Percentiles rank a stretch among this genome's conserved stretches.
Evolutionary conservation across 129 eudicot species (phyloP).

Genomic region (Artemisia argyi): DNA sequence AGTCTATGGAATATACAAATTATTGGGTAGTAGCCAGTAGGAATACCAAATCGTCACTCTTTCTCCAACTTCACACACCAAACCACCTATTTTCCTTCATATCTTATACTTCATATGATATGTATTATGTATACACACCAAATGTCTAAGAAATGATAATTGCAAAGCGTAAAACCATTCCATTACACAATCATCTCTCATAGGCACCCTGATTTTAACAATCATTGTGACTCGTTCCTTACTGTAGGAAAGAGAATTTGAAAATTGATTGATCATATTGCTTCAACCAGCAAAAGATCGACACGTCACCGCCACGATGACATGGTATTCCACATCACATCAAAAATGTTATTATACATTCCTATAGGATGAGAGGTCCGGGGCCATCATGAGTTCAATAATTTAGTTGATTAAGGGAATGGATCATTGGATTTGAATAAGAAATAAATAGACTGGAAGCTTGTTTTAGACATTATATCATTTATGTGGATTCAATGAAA

Average conservation of each 20-base stretch:
- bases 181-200: slow-evolving; percentile 8
- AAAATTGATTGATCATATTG: slow-evolving; percentile 25
- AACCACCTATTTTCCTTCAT: slow-evolving; percentile 16
- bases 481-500: background rate
- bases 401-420: slow-evolving; percentile 12
- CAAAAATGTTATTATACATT: slow-evolving; percentile 22
- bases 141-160: slow-evolving; percentile 2
- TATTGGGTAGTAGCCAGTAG: slow-evolving; percentile 28
- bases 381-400: slow-evolving; percentile 19
- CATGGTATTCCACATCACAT: slow-evolving; percentile 35
- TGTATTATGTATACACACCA: background rate
- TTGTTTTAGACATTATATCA: background rate
- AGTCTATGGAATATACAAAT: slow-evolving; percentile 14
- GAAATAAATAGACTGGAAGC: slow-evolving; percentile 7
- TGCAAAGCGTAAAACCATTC: slow-evolving; percentile 4
- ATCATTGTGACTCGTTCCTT: slow-evolving; percentile 33
- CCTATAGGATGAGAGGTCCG: background rate
- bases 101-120: background rate
- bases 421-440: slow-evolving; percentile 4
- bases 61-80: slow-evolving; percentile 27
- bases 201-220: slow-evolving; percentile 23
- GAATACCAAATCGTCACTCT: slow-evolving; percentile 32
- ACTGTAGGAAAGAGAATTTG: slow-evolving; percentile 9
- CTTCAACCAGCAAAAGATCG: slow-evolving; percentile 16
- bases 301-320: slow-evolving; percentile 28